Evolutionary conservation across 2,329 filamentous ascomycete species (phyloP).

Genomic region (Stachybotrys chlorohalonatus): DNA sequence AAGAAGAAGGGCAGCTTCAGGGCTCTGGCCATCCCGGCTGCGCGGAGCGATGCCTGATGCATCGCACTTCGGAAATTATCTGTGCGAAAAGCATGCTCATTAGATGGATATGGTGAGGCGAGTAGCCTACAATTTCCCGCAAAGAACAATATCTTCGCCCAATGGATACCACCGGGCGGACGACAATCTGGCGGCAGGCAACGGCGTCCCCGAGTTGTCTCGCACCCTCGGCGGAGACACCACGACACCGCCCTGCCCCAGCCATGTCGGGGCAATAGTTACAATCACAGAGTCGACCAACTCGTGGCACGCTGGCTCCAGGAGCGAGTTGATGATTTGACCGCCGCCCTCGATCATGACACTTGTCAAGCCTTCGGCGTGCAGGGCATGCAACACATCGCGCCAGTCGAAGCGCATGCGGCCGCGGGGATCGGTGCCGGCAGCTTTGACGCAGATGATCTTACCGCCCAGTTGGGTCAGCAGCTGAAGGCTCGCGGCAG

Average conservation of each 20-base stretch:
- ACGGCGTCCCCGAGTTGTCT: constrained; percentile 38
- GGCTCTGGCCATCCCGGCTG: too few species aligned
- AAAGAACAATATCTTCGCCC: constrained; percentile 76
- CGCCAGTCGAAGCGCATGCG: constrained; percentile 51
- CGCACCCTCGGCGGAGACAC: constrained; percentile 59
- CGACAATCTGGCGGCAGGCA: constrained; percentile 55
- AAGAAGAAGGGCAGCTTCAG: too few species aligned
- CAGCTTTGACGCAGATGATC: constrained; percentile 32
- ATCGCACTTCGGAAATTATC: too few species aligned
- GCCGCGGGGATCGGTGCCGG: constrained; percentile 20
- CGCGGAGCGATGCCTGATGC: too few species aligned
- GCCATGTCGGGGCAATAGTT: constrained; percentile 81
- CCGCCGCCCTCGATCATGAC: constrained; percentile 92
- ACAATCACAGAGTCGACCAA: constrained; percentile 73
- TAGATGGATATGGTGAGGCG: constrained; percentile 3
- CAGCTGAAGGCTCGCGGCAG: constrained; percentile 30
- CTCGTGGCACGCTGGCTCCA: constrained; percentile 51
- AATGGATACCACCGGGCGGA: constrained; percentile 68
- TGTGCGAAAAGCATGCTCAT: background rate
- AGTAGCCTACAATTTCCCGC: constrained; percentile 44
- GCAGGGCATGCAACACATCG: constrained; percentile 51
- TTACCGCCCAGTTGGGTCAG: constrained; percentile 43
- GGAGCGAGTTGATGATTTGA: constrained; percentile 69
- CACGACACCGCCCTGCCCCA: constrained; percentile 74
- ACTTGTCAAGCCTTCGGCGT: constrained; percentile 54